Conservation (phyloP, 208 protist species). For the Trypanosoma congolense region DNA sequence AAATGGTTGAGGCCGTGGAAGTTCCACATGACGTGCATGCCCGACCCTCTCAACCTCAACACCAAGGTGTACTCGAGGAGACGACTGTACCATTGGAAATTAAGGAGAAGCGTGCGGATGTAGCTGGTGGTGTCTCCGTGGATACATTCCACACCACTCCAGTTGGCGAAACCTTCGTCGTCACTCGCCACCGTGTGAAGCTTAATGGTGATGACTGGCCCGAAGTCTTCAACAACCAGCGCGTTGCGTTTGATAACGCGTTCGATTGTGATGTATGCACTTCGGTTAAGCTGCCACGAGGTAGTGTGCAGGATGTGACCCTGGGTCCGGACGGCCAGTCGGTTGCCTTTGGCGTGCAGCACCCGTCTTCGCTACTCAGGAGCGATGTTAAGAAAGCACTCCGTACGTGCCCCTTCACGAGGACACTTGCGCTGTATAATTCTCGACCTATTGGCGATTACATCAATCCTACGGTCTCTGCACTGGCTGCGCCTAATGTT, state of each 20-base stretch:
- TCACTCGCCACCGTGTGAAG: slow-evolving; percentile 35
- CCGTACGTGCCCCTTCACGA: neutral
- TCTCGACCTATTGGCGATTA: neutral
- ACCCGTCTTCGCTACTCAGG: slow-evolving; percentile 13
- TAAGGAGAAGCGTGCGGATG: no score
- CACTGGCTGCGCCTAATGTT: no score
- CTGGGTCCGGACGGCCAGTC: slow-evolving; percentile 25
- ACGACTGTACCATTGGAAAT: no score
- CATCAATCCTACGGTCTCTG: neutral
- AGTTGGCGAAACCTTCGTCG: slow-evolving; percentile 8
- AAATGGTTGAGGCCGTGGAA: no score
- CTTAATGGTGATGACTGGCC: slow-evolving; percentile 39
- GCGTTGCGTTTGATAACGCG: slow-evolving; percentile 17
- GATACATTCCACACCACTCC: no score
- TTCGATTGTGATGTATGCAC: slow-evolving; percentile 33
- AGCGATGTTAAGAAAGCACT: slow-evolving; percentile 12
- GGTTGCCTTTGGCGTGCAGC: slow-evolving; percentile 25
- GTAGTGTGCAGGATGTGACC: slow-evolving; percentile 17
- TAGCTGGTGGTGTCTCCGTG: no score
- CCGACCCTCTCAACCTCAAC: no score
- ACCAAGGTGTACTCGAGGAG: no score
- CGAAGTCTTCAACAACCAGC: slow-evolving; percentile 21
- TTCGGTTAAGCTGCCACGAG: slow-evolving; percentile 15
- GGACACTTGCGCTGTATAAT: neutral
- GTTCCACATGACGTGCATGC: no score